Conservation (phyloP, 306 rosid genomes). For the Sphenostylis stenocarpa region DNA sequence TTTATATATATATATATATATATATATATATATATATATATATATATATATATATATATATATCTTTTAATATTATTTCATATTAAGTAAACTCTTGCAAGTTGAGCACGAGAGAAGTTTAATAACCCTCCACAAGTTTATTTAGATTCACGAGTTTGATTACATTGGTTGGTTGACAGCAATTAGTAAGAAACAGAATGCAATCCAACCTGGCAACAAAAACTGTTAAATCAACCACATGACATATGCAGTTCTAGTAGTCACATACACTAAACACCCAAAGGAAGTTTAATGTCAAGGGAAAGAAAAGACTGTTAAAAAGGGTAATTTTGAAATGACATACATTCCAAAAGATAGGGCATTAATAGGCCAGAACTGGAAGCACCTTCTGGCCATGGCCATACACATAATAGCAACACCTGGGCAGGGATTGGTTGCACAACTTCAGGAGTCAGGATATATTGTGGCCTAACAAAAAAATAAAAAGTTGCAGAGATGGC, state of each 20-base stretch:
- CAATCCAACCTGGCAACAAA: constrained; percentile 2
- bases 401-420: constrained; percentile 5
- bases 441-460: not conserved
- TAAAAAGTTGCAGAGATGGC: not conserved
- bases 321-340: constrained; percentile 14
- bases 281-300: constrained; percentile 16
- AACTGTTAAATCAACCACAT: constrained; percentile 30
- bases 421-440: not conserved
- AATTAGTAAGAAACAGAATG: constrained; percentile 18
- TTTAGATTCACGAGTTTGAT: not conserved
- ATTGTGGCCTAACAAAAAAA: not conserved
- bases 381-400: constrained; percentile 14
- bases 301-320: not conserved
- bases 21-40: too few species aligned
- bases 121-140: not conserved
- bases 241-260: not conserved
- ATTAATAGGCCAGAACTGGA: constrained; percentile 9
- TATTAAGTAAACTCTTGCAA: not conserved
- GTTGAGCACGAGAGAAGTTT: not conserved
- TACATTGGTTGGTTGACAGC: not conserved
- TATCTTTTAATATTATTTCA: not conserved
- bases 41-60: too few species aligned
- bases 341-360: not conserved
- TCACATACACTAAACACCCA: constrained; percentile 10
- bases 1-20: too few species aligned